Base-by-base conservation (phyloP, 495 filamentous ascomycete genomes). In the Cetradonia linearis region DNA sequence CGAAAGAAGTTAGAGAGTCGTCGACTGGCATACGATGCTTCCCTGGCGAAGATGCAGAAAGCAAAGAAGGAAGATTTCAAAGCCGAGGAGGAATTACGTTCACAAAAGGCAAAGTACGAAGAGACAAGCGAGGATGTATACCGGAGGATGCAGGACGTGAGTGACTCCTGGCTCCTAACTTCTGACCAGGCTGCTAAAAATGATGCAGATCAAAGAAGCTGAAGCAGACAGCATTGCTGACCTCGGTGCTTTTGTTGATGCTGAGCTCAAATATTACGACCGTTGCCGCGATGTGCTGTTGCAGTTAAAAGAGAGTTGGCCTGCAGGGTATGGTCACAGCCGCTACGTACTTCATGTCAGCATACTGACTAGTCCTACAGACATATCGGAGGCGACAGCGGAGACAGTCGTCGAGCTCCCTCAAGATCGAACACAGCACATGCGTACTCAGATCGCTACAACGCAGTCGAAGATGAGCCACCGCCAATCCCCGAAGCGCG, bases 1-100 rank as follows among this genome's bases (percentile, higher is more conserved):
- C 86, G 91, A 63, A 96, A 92, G 81, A 98, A 96, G 83, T 85
- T 98, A 47, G 93, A 98, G 69, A 86, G 76, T 62, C 86, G 93
- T 33, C 84, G 93, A 60, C 76, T 97, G 62, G 90, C 90, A 40
- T 97, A 95, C 68, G 93, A 98, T 71, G 84, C 93, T 16, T 91
- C 88, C 56, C 81, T 89, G 16, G 81, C 83, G 31, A 98, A 97
- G 77, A 87, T 94, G 81, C 87, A 95, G 66, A 97, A 96, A 68
- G 83, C 83, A 11, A 96, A 96, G 77, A 86, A 83, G 63, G 92
- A 97, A 62, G 91, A 98, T 69, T 95, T 91, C 74, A 80, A 88
- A 50, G 79, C 93, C 54, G 91, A 98, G 72, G 94, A 98, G 70
- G 92, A 98, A 70, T 79, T 95, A 55, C 85, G 94, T 61, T 80